phyloP scores from a whole-genome alignment of 192 early-diverging fungal species.

The Entomortierella lignicola region DNA sequence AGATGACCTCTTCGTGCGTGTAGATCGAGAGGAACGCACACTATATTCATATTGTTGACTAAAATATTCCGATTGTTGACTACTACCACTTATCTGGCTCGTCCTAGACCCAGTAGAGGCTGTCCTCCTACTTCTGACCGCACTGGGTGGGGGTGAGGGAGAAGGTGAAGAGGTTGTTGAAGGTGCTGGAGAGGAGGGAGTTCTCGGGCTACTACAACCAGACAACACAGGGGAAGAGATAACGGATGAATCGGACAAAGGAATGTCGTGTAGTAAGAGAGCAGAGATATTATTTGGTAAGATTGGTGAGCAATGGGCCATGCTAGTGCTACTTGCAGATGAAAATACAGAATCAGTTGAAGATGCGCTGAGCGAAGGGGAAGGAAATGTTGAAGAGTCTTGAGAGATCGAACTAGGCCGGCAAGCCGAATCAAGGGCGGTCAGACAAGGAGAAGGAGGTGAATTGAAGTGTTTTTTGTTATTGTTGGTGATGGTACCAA shows the following conservation, averaged over 20 bases:
- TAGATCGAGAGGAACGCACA: background rate
- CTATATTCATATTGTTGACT: background rate
- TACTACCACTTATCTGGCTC: constrained; percentile 19
- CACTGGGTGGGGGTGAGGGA: constrained; percentile 15
- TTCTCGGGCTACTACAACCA: constrained; percentile 28
- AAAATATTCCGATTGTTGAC: constrained; percentile 5
- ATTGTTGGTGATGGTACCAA: constrained; percentile 2
- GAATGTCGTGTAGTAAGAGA: constrained; percentile 24
- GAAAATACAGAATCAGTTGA: constrained; percentile 43
- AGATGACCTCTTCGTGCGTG: constrained; percentile 7
- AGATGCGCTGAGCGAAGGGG: constrained; percentile 48
- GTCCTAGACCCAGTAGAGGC: constrained; percentile 31
- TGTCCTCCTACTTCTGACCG: constrained; percentile 24
- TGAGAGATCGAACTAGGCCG: constrained; percentile 20
- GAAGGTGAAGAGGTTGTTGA: constrained; percentile 26
- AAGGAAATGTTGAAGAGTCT: constrained; percentile 37
- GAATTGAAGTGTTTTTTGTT: constrained; percentile 14
- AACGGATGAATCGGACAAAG: constrained; percentile 19
- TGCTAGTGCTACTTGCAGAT: constrained; percentile 39
- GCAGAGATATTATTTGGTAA: constrained; percentile 23
- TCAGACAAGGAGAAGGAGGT: constrained; percentile 46
- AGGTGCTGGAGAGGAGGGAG: constrained; percentile 11
- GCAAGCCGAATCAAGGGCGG: constrained; percentile 38
- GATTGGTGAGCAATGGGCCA: constrained; percentile 50
- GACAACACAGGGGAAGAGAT: constrained; percentile 35